Base-by-base conservation (phyloP, 2,329 filamentous ascomycete species). In the Fulvia fulva region DNA sequence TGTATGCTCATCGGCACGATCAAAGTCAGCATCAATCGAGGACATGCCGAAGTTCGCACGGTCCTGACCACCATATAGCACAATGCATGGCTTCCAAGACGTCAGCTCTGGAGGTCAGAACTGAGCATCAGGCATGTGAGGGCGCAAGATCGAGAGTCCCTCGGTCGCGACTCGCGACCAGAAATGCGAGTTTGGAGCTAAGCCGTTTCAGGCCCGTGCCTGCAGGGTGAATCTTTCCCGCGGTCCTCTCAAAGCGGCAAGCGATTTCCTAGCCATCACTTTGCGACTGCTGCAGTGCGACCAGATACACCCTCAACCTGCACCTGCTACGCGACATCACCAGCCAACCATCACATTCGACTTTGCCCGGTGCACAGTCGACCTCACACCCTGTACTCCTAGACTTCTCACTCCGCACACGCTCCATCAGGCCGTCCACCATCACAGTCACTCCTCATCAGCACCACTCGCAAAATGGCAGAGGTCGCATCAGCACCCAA, bases 391-490 rank as follows among this genome's bases (percentile, higher is more conserved):
- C 30, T 41, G 53, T 22, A 32, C 44, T n/a, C 22, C 47, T 45
- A 46, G 6, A 45, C 25, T 30, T 16, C 50, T 51, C 34, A 32
- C 45, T 53, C 51, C 23, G 22, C 37, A 55, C 41, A 26, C 46
- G 21, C 44, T 14, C 44, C 44, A 11, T 21, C 25, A 47, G 44
- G 25, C 44, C 49, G 44, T 34, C 50, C 12, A 22, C 51, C 12
- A 46, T 28, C 47, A 19, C 47, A 49, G 37, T 30, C 41, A 51
- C 21, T 51, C 19, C 37, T 32, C 43, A 46, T 62, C 43, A 55
- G 65, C 47, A 49, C 30, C 54, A 54, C 57, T 19, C 9, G n/a
- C 62, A 67, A 47, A 60, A 74, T 74, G 71, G 71, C 71, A 45
- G 69, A 71, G 63, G 68, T 73, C 58, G 70, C 69, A 25, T 60